Percentiles rank a stretch among this genome's conserved stretches.
Evolutionary conservation across 192 early-diverging fungal genomes (phyloP).

Genomic region (Mortierella hygrophila): DNA sequence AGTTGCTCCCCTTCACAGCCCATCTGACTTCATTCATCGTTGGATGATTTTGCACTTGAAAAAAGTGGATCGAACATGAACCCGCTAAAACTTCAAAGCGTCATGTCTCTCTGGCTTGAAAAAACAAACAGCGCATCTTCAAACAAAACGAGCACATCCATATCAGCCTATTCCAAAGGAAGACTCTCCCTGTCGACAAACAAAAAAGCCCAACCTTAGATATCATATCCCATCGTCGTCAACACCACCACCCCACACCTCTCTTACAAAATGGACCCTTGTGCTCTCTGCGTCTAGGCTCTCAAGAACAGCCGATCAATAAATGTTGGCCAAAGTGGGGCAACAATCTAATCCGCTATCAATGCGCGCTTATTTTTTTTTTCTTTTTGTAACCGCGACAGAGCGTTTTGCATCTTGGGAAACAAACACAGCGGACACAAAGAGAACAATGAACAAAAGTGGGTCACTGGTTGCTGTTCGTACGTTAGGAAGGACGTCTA

Average conservation of each 20-base stretch:
- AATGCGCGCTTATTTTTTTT: background rate
- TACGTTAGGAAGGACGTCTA: too few species aligned
- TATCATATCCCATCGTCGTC: background rate
- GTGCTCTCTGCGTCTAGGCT: background rate
- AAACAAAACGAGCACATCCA: too few species aligned
- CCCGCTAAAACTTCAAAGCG: background rate
- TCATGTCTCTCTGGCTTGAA: background rate
- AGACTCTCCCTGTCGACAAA: background rate
- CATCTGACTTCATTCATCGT: too few species aligned
- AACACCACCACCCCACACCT: background rate
- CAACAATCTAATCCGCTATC: background rate
- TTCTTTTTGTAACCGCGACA: conserved; percentile 3
- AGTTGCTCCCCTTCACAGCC: background rate
- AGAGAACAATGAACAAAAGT: background rate
- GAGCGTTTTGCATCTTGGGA: background rate
- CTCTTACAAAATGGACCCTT: background rate
- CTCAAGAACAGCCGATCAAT: background rate
- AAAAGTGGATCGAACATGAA: background rate
- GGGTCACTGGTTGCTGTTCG: background rate
- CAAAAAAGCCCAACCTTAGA: background rate
- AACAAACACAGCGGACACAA: background rate
- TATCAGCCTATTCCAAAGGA: too few species aligned
- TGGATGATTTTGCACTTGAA: background rate
- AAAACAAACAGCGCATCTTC: background rate
- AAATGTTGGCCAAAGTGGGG: background rate